phyloP scores from a whole-genome alignment of 345 rosid species.

The Cardiospermum halicacabum region DNA sequence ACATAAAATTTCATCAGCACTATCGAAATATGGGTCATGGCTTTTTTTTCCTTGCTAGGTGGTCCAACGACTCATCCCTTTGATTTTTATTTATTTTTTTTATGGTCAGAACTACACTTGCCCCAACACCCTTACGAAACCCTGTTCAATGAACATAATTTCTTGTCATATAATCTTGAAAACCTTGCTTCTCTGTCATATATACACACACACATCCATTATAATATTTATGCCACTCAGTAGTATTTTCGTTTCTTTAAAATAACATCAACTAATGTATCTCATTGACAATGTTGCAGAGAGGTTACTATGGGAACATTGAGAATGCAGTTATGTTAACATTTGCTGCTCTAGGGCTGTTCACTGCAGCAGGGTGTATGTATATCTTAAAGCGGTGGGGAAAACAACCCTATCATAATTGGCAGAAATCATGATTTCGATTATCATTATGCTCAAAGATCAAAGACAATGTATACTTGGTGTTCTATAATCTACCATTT shows the following conservation, averaged over 20 bases:
- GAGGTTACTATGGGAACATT: constrained; percentile 55
- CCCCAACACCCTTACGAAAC: no score
- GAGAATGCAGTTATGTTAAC: constrained; percentile 73
- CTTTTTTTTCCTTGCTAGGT: neutral
- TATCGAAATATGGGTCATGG: neutral
- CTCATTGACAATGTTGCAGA: constrained; percentile 40
- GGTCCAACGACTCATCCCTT: neutral
- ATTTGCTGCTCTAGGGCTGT: constrained; percentile 59
- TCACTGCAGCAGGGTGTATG: constrained; percentile 72
- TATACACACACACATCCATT: neutral
- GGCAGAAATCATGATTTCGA: constrained; percentile 58
- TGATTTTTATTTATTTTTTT: neutral
- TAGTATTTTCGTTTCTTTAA: no score
- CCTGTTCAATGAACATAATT: no score
- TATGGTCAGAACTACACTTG: neutral
- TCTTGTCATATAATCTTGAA: no score
- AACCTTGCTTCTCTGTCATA: neutral
- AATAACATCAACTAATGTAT: neutral
- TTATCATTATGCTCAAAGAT: neutral
- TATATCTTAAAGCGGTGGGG: constrained; percentile 76
- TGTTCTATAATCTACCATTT: constrained; percentile 1
- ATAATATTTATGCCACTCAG: neutral
- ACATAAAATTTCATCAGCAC: neutral
- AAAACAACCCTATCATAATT: constrained; percentile 83
- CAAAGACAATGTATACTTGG: constrained; percentile 9